A percentile compares a stretch with the other conserved stretches of the same genome.
phyloP scores from a whole-genome alignment of 306 rosid species.

The Rosa rugosa region DNA sequence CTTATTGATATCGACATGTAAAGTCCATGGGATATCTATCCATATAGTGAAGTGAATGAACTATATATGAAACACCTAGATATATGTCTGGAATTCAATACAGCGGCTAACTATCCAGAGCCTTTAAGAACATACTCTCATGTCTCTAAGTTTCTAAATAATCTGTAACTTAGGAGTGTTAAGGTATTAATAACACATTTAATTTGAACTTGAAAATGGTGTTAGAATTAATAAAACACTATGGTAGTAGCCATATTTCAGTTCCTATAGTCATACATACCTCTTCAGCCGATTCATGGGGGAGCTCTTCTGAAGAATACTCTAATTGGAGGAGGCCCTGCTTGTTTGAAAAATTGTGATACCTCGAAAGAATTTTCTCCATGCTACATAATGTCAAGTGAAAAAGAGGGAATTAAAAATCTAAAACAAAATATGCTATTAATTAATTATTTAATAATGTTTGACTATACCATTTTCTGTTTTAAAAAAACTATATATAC shows the following conservation, averaged over 20 bases:
- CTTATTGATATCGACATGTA: background rate
- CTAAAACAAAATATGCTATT: background rate
- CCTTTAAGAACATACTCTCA: too few species aligned
- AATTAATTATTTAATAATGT: background rate
- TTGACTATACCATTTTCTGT: too few species aligned
- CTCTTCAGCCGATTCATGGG: conserved; percentile 26
- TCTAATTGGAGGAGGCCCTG: conserved; percentile 26
- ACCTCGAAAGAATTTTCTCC: conserved; percentile 60
- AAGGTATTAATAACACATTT: too few species aligned
- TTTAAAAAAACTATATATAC: too few species aligned
- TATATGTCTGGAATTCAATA: background rate
- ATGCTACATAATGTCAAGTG: conserved; percentile 39
- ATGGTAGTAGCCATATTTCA: background rate
- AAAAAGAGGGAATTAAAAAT: conserved; percentile 20
- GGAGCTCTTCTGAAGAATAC: conserved; percentile 25
- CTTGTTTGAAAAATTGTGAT: conserved; percentile 23
- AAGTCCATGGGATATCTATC: background rate
- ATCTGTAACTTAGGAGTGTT: too few species aligned
- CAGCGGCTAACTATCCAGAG: too few species aligned
- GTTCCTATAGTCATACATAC: conserved; percentile 10
- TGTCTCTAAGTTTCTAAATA: too few species aligned
- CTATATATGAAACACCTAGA: background rate
- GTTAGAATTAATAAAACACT: too few species aligned
- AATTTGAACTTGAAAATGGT: background rate
- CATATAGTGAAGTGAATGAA: background rate